Evolutionary conservation across 768 basidiomycete genomes (phyloP).

Genomic region (Termitomyces sp.): DNA sequence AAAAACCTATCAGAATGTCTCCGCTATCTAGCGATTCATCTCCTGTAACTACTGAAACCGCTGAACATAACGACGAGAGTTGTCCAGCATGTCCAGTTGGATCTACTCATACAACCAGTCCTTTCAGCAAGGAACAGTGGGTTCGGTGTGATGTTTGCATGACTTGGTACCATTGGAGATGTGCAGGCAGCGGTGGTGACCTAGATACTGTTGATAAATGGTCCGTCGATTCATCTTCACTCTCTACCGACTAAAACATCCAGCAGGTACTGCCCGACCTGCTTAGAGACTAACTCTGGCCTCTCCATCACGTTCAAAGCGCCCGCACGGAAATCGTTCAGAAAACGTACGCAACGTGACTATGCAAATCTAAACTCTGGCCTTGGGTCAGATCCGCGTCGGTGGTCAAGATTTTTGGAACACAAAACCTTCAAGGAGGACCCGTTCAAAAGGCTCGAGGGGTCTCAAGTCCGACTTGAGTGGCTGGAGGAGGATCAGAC

Average conservation of each 20-base stretch:
- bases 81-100: conserved; percentile 53
- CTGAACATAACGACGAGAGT: conserved; percentile 18
- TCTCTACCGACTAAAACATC: conserved; percentile 8
- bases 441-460: conserved; percentile 65
- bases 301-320: conserved; percentile 71
- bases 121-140: conserved; percentile 67
- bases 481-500: conserved; percentile 73
- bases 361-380: conserved; percentile 75
- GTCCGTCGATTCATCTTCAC: conserved; percentile 33
- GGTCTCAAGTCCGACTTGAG: conserved; percentile 58
- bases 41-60: conserved; percentile 19
- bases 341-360: conserved; percentile 71
- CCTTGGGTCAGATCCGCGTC: conserved; percentile 55
- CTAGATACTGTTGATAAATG: conserved; percentile 75
- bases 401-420: conserved; percentile 70
- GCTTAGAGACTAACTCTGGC: conserved; percentile 54
- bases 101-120: conserved; percentile 23
- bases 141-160: conserved; percentile 80
- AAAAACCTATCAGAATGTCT: conserved; percentile 30
- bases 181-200: conserved; percentile 64
- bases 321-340: conserved; percentile 76
- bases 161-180: conserved; percentile 83
- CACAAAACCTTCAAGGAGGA: conserved; percentile 60
- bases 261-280: conserved; percentile 67
- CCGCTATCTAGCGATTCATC: conserved; percentile 24